Conservation (phyloP, 1,284 basidiomycete genomes). For the Uromyces viciae-fabae region DNA sequence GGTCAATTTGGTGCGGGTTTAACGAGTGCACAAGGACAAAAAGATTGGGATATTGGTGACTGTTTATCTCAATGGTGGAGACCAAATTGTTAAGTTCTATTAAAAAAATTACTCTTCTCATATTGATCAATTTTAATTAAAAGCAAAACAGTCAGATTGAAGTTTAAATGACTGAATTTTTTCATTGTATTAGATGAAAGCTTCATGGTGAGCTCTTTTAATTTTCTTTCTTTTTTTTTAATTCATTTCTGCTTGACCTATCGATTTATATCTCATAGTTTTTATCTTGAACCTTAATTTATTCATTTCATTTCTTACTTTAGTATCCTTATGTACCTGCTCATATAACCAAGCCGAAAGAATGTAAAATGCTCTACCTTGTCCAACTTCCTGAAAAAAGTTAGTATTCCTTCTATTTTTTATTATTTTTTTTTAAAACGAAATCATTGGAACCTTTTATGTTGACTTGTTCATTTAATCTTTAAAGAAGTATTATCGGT, state of each 20-base stretch:
- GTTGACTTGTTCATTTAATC: constrained; percentile 61
- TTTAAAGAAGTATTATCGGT: constrained; percentile 85
- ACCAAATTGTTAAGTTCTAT: constrained; percentile 57
- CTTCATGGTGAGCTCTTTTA: constrained; percentile 45
- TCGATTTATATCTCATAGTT: background rate
- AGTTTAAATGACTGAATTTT: no score
- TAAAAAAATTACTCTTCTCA: background rate
- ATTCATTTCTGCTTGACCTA: background rate
- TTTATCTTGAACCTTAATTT: constrained; percentile 6
- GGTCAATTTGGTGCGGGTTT: constrained; percentile 45
- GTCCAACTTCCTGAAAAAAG: constrained; percentile 91
- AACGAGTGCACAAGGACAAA: constrained; percentile 49
- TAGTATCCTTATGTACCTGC: constrained; percentile 96
- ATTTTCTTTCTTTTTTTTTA: background rate
- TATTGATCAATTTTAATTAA: background rate
- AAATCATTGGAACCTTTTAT: constrained; percentile 67
- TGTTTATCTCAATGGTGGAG: constrained; percentile 95
- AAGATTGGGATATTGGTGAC: constrained; percentile 89
- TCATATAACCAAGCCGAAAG: constrained; percentile 94
- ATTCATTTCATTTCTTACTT: constrained; percentile 42
- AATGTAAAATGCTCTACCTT: constrained; percentile 92
- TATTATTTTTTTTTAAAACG: constrained; percentile 54
- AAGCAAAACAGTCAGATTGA: background rate
- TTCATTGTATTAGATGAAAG: constrained; percentile 26
- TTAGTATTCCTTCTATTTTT: constrained; percentile 58